Evolutionary conservation across 2,329 filamentous ascomycete genomes (phyloP).

Genomic region (Penicillium sp.): DNA sequence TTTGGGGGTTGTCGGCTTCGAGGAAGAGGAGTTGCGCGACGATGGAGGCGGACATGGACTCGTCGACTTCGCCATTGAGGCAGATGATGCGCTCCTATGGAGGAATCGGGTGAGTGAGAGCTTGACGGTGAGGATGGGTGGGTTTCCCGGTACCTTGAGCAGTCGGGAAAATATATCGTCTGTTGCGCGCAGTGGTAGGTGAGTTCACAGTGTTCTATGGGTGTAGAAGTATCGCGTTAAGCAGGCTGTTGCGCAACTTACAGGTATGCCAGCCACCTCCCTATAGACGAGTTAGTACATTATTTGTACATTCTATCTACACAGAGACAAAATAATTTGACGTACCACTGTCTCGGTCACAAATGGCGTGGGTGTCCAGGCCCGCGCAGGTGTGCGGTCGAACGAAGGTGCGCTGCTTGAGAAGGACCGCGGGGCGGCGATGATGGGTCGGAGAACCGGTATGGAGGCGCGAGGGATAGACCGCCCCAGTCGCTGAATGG

Average conservation of each 20-base stretch:
- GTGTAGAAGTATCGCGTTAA: constrained; percentile 21
- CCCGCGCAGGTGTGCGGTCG: constrained; percentile 36
- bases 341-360: constrained; percentile 56
- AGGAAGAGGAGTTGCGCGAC: constrained; percentile 96
- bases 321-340: constrained; percentile 32
- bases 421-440: constrained; percentile 26
- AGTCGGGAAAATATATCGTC: constrained; percentile 82
- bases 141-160: constrained; percentile 53
- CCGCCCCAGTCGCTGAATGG: constrained; percentile 26
- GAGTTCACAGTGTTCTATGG: background rate
- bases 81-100: constrained; percentile 81
- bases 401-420: constrained; percentile 27
- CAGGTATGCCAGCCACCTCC: constrained; percentile 74
- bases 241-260: constrained; percentile 45
- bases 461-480: constrained; percentile 9
- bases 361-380: constrained; percentile 53
- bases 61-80: constrained; percentile 87
- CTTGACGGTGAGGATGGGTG: constrained; percentile 55
- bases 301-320: background rate
- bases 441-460: constrained; percentile 7
- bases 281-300: constrained; percentile 48
- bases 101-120: background rate
- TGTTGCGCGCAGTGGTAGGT: constrained; percentile 33
- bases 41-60: constrained; percentile 85
- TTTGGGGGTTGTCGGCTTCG: constrained; percentile 91